These are phyloP conservation scores for Kluyveromyces marxianus DNA, from an alignment of 1,139 yeast species.

Conservation along the genomic window DNA sequence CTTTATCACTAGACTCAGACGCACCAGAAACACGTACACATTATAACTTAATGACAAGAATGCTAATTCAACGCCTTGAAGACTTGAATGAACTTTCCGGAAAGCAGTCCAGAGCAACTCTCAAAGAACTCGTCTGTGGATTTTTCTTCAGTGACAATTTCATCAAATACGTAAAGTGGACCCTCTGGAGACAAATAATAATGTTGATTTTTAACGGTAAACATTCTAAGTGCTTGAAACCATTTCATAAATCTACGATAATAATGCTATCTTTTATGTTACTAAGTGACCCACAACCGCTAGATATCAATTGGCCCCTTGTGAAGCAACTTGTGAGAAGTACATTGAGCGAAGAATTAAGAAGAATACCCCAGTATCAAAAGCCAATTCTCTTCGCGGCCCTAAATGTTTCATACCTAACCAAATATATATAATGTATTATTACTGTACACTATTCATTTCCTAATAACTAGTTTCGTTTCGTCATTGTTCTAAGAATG, in stretches of 20 bases:
- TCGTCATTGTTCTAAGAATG: background rate
- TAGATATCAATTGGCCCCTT: constrained; percentile 18
- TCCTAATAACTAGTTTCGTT: background rate
- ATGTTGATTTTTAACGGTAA: constrained; percentile 5
- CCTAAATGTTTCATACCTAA: constrained; percentile 13
- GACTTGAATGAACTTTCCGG: constrained; percentile 21
- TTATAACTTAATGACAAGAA: constrained; percentile 14
- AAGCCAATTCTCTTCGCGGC: constrained; percentile 12
- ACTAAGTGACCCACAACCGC: constrained; percentile 15
- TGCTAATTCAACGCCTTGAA: constrained; percentile 18
- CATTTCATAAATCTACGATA: constrained; percentile 16
- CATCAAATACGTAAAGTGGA: constrained; percentile 22
- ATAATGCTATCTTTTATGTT: constrained; percentile 18
- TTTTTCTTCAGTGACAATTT: constrained; percentile 15
- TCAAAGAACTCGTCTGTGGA: constrained; percentile 2
- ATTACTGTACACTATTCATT: background rate
- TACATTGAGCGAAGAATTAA: constrained; percentile 8
- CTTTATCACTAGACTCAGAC: background rate
- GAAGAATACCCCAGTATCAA: constrained; percentile 2
- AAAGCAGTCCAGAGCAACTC: constrained; percentile 5
- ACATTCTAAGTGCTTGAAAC: constrained; percentile 6
- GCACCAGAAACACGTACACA: constrained; percentile 1
- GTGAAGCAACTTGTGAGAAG: constrained; percentile 15
- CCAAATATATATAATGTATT: background rate
- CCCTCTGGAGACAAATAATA: constrained; percentile 21